Percentiles rank a stretch among this genome's conserved stretches.
phyloP scores from a whole-genome alignment of 169 alveolate species.

The Besnoitia besnoiti region DNA sequence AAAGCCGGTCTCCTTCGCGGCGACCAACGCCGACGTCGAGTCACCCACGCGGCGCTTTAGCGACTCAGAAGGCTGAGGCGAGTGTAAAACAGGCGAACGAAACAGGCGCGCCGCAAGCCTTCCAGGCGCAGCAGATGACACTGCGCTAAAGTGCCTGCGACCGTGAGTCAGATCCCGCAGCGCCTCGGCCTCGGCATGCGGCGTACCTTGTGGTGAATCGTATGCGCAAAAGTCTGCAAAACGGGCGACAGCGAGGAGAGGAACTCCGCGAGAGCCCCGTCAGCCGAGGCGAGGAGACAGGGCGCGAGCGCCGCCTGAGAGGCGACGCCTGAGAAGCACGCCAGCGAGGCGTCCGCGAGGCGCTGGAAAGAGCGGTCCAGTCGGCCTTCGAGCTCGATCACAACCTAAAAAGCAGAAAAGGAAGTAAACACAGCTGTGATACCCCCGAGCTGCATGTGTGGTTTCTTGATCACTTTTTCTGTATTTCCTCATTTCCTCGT shows the following conservation, averaged over 20 bases:
- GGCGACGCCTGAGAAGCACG: background rate
- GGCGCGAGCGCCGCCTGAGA: slow-evolving; percentile 10
- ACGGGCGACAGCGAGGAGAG: slow-evolving; percentile 2
- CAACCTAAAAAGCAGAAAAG: background rate
- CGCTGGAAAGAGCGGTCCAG: background rate
- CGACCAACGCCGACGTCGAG: too few relatives aligned
- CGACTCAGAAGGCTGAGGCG: too few relatives aligned
- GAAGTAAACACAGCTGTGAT: background rate
- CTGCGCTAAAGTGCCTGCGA: too few relatives aligned
- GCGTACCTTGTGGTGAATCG: slow-evolving; percentile 6
- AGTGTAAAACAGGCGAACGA: too few relatives aligned
- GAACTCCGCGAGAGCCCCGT: slow-evolving; percentile 11
- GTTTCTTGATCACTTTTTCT: too few relatives aligned
- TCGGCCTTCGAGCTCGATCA: slow-evolving; percentile 19
- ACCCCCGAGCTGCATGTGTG: too few relatives aligned
- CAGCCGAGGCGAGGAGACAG: background rate
- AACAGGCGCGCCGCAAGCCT: too few relatives aligned
- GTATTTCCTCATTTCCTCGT: background rate
- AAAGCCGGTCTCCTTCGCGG: too few relatives aligned
- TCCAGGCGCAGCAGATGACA: too few relatives aligned
- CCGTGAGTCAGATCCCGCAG: too few relatives aligned
- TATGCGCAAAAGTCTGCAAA: background rate
- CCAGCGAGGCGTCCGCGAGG: background rate
- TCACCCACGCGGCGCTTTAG: too few relatives aligned
- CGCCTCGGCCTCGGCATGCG: background rate